Evolutionary conservation across 345 rosid species (phyloP).

Genomic region (Ricinus communis): DNA sequence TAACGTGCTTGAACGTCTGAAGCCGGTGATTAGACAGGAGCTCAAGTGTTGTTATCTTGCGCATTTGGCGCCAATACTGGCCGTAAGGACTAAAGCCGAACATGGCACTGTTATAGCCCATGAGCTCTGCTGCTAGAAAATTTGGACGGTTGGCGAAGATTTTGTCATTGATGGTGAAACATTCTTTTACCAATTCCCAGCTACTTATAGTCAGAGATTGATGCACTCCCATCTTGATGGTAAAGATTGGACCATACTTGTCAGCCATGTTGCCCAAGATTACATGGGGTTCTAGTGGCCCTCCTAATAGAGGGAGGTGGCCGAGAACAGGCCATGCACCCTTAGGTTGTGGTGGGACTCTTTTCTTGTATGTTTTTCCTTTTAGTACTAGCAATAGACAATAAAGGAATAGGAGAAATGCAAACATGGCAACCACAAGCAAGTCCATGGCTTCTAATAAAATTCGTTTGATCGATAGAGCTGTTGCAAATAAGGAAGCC

Average conservation of each 20-base stretch:
- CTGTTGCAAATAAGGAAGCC: too few species aligned
- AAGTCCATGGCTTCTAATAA: too few species aligned
- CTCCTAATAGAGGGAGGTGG: slow-evolving; percentile 42
- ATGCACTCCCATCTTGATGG: slow-evolving; percentile 33
- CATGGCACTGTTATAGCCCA: slow-evolving; percentile 23
- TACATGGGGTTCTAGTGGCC: slow-evolving; percentile 30
- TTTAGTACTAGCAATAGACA: too few species aligned
- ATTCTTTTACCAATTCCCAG: slow-evolving; percentile 35
- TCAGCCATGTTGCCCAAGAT: slow-evolving; percentile 28
- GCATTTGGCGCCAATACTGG: neutral
- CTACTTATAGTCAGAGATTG: slow-evolving; percentile 28
- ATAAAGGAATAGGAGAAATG: too few species aligned
- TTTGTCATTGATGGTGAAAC: slow-evolving; percentile 33
- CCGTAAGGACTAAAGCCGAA: neutral
- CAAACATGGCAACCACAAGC: too few species aligned
- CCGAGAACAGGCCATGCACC: slow-evolving; percentile 43
- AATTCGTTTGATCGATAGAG: too few species aligned
- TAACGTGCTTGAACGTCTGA: slow-evolving; percentile 22
- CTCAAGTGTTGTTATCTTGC: neutral
- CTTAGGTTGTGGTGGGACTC: slow-evolving; percentile 15
- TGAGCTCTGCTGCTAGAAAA: slow-evolving; percentile 2
- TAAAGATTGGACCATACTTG: slow-evolving; percentile 39
- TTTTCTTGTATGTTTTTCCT: too few species aligned
- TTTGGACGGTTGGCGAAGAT: slow-evolving; percentile 36
- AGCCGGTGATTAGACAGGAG: slow-evolving; percentile 22